Percentiles rank a stretch among this genome's conserved stretches.
Conservation (phyloP, 352 stramenopile species). For the Poterioochromonas sp. region DNA sequence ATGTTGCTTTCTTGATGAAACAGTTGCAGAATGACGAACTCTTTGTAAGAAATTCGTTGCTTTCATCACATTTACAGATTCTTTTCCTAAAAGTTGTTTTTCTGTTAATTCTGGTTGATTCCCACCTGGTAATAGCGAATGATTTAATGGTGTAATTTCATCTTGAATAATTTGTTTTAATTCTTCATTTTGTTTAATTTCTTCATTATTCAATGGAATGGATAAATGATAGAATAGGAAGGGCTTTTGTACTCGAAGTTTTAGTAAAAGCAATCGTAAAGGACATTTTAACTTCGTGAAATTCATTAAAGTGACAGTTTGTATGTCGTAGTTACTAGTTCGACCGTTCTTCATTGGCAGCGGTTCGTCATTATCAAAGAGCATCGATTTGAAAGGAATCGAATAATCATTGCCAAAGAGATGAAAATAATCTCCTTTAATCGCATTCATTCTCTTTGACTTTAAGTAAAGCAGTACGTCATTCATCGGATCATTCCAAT, state of each 20-base stretch:
- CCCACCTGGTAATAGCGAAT: neutral
- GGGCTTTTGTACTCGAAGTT: neutral
- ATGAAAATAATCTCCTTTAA: neutral
- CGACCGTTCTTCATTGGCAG: neutral
- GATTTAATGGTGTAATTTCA: neutral
- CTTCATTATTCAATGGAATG: neutral
- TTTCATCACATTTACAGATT: neutral
- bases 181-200: neutral
- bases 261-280: neutral
- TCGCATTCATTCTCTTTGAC: neutral
- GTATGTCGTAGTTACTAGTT: neutral
- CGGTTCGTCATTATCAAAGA: no score
- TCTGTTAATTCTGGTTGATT: neutral
- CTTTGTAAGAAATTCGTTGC: neutral
- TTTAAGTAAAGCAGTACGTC: neutral
- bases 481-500: slow-evolving; percentile 25
- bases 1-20: neutral
- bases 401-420: neutral
- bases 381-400: neutral
- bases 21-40: neutral
- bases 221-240: neutral
- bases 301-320: neutral
- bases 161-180: neutral
- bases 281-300: neutral
- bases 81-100: neutral